A percentile compares a stretch with the other conserved stretches of the same genome.
phyloP scores from a whole-genome alignment of 331 rosid genomes.

The Pyracantha coccinea region DNA sequence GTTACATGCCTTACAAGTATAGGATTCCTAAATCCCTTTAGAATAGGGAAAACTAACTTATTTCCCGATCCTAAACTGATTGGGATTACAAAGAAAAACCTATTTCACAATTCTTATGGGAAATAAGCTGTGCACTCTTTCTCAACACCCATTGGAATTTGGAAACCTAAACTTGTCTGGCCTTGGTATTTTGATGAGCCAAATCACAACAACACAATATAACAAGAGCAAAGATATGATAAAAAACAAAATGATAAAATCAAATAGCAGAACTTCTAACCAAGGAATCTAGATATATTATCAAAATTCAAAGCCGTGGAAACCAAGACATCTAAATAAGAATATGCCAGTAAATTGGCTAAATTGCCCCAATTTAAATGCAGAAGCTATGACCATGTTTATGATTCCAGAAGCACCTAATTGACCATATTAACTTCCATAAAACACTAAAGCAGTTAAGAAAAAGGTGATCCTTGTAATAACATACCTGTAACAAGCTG shows the following conservation, averaged over 20 bases:
- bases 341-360: not conserved
- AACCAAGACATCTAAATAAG: not conserved
- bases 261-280: not conserved
- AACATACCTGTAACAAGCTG: constrained; percentile 86
- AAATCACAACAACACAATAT: not conserved
- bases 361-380: no score
- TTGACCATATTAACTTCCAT: not conserved
- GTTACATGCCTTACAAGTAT: no score
- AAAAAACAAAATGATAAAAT: not conserved
- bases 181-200: no score
- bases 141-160: no score
- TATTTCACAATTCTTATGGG: no score
- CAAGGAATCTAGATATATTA: not conserved
- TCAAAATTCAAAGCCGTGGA: not conserved
- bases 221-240: not conserved
- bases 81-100: no score
- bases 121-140: no score
- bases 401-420: not conserved
- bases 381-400: no score
- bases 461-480: constrained; percentile 12
- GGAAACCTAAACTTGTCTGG: no score
- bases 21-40: no score
- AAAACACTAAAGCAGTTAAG: constrained; percentile 1
- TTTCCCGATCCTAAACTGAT: no score
- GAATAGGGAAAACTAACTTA: no score